Percentiles rank a stretch among this genome's conserved stretches.
These are phyloP conservation scores for Chrysanthemum makinoi DNA, from an alignment of 129 eudicot genomes.

Conservation along the genomic window DNA sequence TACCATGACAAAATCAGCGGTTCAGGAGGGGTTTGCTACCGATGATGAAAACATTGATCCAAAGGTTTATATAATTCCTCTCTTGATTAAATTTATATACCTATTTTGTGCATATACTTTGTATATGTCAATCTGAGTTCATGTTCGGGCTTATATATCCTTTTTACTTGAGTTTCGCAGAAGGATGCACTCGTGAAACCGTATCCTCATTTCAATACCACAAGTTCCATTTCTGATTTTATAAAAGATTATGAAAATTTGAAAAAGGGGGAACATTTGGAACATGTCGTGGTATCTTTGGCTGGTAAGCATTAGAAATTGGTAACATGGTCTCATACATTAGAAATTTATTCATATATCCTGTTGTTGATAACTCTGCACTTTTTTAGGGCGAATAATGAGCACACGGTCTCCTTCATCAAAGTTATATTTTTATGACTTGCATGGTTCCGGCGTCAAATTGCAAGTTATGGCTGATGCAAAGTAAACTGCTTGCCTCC, in stretches of 20 bases:
- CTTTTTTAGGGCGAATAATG: slow-evolving; percentile 65
- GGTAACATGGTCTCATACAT: neutral
- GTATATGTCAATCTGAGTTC: too few relatives aligned
- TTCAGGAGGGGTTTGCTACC: too few relatives aligned
- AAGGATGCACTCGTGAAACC: slow-evolving; percentile 72
- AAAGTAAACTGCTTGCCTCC: slow-evolving; percentile 39
- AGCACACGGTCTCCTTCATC: slow-evolving; percentile 73
- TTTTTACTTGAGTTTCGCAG: neutral
- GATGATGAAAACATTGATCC: too few relatives aligned
- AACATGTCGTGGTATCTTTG: slow-evolving; percentile 63
- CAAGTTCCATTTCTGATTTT: slow-evolving; percentile 55
- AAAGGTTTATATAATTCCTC: too few relatives aligned
- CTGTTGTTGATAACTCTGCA: slow-evolving; percentile 5
- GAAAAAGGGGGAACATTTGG: slow-evolving; percentile 62
- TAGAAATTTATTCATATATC: neutral
- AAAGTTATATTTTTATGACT: slow-evolving; percentile 83
- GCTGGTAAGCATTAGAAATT: slow-evolving; percentile 52
- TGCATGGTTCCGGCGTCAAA: slow-evolving; percentile 82
- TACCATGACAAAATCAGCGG: too few relatives aligned
- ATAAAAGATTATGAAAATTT: slow-evolving; percentile 52
- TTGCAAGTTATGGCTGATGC: slow-evolving; percentile 97
- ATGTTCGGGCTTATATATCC: too few relatives aligned
- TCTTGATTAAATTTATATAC: too few relatives aligned
- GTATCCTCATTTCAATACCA: slow-evolving; percentile 73
- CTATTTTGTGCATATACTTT: too few relatives aligned